phyloP scores from a whole-genome alignment of 768 basidiomycete genomes.

The Agaricus bisporus region DNA sequence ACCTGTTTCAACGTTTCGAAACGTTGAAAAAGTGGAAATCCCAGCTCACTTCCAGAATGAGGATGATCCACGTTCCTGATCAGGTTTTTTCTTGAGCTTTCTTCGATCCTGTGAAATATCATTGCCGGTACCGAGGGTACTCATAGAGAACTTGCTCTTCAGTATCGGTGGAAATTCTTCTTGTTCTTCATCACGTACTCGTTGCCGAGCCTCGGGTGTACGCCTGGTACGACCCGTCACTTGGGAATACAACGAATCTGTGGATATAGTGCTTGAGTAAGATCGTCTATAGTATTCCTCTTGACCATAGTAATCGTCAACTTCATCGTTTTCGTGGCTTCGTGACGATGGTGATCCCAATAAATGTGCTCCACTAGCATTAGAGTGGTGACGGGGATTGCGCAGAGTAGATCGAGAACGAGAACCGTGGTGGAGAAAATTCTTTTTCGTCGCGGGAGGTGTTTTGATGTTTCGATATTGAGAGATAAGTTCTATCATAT shows the following conservation, averaged over 20 bases:
- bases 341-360: neutral
- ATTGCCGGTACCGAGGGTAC: conserved; percentile 25
- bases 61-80: too few relatives aligned
- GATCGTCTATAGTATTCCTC: conserved; percentile 28
- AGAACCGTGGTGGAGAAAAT: conserved; percentile 2
- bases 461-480: conserved; percentile 28
- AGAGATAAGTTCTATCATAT: conserved; percentile 47
- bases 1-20: too few relatives aligned
- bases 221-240: conserved; percentile 55
- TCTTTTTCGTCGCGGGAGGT: conserved; percentile 2
- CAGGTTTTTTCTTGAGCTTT: conserved; percentile 15
- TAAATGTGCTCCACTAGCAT: neutral
- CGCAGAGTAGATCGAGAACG: neutral
- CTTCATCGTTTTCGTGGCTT: neutral
- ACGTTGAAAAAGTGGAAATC: too few relatives aligned
- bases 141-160: conserved; percentile 43
- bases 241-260: conserved; percentile 62
- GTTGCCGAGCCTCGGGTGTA: conserved; percentile 60
- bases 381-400: neutral
- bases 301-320: neutral
- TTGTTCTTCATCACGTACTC: conserved; percentile 26
- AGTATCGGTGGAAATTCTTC: conserved; percentile 12
- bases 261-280: conserved; percentile 39
- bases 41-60: too few relatives aligned
- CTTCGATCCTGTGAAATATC: conserved; percentile 1